Percentiles rank a stretch among this genome's conserved stretches.
phyloP scores from a whole-genome alignment of 225 moss, liverwort and hornwort species.

The Polytrichum commune region DNA sequence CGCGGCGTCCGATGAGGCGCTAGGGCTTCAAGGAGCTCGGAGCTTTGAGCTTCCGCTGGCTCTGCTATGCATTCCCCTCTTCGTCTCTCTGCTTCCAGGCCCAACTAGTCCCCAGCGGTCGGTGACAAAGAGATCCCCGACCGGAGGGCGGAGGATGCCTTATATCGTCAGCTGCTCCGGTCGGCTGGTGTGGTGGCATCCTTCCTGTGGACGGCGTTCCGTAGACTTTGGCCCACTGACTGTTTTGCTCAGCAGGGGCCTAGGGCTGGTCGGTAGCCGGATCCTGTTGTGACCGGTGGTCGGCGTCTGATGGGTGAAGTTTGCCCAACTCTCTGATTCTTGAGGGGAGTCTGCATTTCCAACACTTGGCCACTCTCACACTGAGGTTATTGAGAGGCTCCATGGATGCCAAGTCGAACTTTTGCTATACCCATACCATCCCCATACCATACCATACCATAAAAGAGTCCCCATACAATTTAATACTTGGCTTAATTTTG shows the following conservation, averaged over 20 bases:
- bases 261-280: not conserved
- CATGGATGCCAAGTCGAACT: too few relatives aligned
- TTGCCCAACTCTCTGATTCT: too few relatives aligned
- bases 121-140: not conserved
- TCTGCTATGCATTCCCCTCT: not conserved
- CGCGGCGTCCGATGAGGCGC: too few relatives aligned
- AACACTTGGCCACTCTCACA: too few relatives aligned
- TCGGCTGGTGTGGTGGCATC: not conserved
- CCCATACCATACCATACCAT: too few relatives aligned
- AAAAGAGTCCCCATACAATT: too few relatives aligned
- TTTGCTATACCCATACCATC: too few relatives aligned
- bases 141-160: not conserved
- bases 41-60: not conserved
- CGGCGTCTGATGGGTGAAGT: not conserved
- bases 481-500: too few relatives aligned
- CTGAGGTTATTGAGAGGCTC: too few relatives aligned
- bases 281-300: not conserved
- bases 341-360: too few relatives aligned
- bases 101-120: not conserved
- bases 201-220: not conserved
- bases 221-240: not conserved
- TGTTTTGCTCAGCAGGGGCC: not conserved
- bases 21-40: too few relatives aligned
- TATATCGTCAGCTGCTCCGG: not conserved
- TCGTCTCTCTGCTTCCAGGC: not conserved